A percentile compares a stretch with the other conserved stretches of the same genome.
Evolutionary conservation across 805 yeast genomes (phyloP).

Genomic region (Torulaspora indica): DNA sequence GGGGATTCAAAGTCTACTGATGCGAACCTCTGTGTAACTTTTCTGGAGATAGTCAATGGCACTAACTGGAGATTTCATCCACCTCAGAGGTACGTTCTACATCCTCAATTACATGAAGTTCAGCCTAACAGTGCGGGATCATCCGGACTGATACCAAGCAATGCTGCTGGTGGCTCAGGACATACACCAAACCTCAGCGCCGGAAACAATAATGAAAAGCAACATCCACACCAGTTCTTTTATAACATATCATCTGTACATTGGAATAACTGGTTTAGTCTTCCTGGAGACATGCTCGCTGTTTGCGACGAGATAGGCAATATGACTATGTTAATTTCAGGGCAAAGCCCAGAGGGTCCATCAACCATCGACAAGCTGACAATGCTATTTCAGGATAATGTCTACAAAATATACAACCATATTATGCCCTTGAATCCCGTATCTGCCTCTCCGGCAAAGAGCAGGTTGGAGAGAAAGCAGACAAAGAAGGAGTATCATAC

Average conservation of each 20-base stretch:
- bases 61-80: constrained; percentile 69
- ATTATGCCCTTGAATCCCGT: constrained; percentile 24
- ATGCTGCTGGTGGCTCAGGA: constrained; percentile 13
- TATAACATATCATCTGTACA: constrained; percentile 45
- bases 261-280: constrained; percentile 58
- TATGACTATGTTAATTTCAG: constrained; percentile 51
- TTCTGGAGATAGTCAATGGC: constrained; percentile 72
- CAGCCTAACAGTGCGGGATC: constrained; percentile 9
- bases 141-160: constrained; percentile 15
- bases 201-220: constrained; percentile 12
- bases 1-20: constrained; percentile 39
- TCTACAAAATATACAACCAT: constrained; percentile 31
- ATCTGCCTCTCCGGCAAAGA: constrained; percentile 25
- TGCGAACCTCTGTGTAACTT: constrained; percentile 51
- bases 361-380: constrained; percentile 34
- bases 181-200: constrained; percentile 14
- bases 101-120: constrained; percentile 32
- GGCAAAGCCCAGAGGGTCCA: constrained; percentile 40
- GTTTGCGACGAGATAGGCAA: constrained; percentile 70
- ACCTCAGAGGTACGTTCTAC: constrained; percentile 32
- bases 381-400: constrained; percentile 39
- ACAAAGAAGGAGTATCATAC: constrained; percentile 36
- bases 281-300: constrained; percentile 72
- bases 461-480: constrained; percentile 38
- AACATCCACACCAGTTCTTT: constrained; percentile 26